Evolutionary conservation across 768 basidiomycete species (phyloP).

Genomic region (Leccinum imitatum): DNA sequence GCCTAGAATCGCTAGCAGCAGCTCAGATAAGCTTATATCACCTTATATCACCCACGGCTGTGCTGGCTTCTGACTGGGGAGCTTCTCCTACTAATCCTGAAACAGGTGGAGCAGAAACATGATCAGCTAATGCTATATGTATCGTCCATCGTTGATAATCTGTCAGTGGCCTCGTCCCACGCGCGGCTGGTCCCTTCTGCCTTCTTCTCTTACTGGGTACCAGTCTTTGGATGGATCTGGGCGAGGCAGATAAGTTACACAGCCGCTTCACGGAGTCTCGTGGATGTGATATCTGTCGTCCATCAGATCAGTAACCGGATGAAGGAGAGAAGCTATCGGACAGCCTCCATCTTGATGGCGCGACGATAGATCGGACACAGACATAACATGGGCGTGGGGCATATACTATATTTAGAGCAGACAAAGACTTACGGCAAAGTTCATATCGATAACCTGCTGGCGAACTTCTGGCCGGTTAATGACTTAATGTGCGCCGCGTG

Average conservation of each 20-base stretch:
- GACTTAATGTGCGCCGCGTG: background rate
- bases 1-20: background rate
- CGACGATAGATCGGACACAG: background rate
- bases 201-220: background rate
- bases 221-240: background rate
- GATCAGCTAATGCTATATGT: background rate
- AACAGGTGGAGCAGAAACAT: background rate
- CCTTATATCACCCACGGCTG: background rate
- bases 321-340: background rate
- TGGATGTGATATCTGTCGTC: background rate
- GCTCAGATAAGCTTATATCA: background rate
- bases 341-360: background rate
- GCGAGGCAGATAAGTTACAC: background rate
- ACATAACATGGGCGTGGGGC: background rate
- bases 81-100: background rate
- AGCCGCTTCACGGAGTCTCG: background rate
- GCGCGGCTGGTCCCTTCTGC: background rate
- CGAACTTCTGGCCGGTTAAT: background rate
- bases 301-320: background rate
- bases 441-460: background rate
- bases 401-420: background rate
- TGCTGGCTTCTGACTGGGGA: background rate
- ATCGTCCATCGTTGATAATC: background rate
- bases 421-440: background rate
- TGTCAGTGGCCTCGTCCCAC: background rate